Percentiles rank a stretch among this genome's conserved stretches.
Conservation (phyloP, 768 basidiomycete genomes). For the Tricholoma saponaceum region DNA sequence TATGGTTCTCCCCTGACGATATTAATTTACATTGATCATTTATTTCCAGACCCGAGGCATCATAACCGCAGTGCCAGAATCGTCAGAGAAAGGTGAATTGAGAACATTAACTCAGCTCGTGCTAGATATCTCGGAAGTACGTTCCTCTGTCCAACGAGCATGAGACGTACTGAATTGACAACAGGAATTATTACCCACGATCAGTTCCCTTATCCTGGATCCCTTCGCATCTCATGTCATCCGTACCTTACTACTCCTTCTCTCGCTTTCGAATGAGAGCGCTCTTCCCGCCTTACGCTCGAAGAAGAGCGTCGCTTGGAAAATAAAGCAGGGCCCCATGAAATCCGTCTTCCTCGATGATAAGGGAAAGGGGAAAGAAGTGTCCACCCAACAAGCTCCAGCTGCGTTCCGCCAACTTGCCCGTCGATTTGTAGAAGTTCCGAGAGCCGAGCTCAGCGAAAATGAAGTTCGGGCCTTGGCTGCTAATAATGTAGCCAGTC, state of each 20-base stretch:
- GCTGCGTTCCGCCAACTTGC: conserved; percentile 45
- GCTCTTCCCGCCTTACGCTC: conserved; percentile 57
- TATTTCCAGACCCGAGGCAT: conserved; percentile 47
- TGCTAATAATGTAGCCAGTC: conserved; percentile 72
- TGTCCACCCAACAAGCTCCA: conserved; percentile 29
- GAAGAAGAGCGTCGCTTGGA: conserved; percentile 81
- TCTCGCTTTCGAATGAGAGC: conserved; percentile 44
- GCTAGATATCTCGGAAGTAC: conserved; percentile 61
- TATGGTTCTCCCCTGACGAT: conserved; percentile 17
- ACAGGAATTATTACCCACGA: conserved; percentile 67
- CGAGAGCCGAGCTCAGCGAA: conserved; percentile 50
- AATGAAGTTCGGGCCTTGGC: conserved; percentile 80
- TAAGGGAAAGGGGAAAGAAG: conserved; percentile 33
- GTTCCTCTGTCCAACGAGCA: conserved; percentile 12
- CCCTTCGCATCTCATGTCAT: conserved; percentile 91
- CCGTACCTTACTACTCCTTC: conserved; percentile 70
- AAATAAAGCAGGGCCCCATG: conserved; percentile 75
- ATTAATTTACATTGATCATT: background rate
- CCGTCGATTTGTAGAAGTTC: conserved; percentile 40
- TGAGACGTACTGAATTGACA: background rate
- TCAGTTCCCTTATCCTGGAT: conserved; percentile 70
- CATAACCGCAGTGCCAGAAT: conserved; percentile 42
- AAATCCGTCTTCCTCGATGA: conserved; percentile 66
- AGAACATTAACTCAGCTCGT: conserved; percentile 61
- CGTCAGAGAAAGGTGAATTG: conserved; percentile 59